Evolutionary conservation across 805 yeast genomes (phyloP), one percentile per base, ranked within the genome.

Genomic region (Komagataella populi): DNA sequence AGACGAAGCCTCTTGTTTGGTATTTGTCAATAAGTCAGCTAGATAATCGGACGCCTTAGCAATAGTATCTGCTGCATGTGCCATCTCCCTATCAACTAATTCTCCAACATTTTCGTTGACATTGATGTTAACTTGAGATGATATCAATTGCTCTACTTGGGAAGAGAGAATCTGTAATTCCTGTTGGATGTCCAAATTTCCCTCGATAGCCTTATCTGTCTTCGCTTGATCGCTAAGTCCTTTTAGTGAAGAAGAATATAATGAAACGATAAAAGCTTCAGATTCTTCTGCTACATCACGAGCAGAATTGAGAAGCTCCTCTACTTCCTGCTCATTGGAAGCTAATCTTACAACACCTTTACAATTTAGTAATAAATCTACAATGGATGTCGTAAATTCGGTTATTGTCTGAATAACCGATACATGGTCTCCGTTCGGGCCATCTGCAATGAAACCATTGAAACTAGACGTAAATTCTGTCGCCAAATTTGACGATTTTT

Each of bases 401-500:
- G 84, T 78, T 49, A 84, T 75, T 0, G 84, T 71, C 55, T 77
- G 75, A 55, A 87, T 81, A 23, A 84, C 75, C 48, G 70, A 70
- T 3, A 80, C 72, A 57, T 82, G 87, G 54, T 81, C 86, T 24
- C 81, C 76, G 50, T 74, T 71, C 50, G 78, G 79, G 5, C 91
- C 95, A 61, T 86, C 96, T 4, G 84, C 89, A 50, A 87, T 70
- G 59, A 78, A 83, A 50, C 78, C 74, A 62, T 83, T 86, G 70
- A 87, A 87, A 6, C 83, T 78, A 23, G 81, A 77, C 4, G 95
- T 85, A 64, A 89, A 87, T 45, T 84, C 90, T 5, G 90, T 86
- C 0, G 90, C 88, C 14, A 77, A 69, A 45, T 80, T 77, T 0
- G 87, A 77, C 17, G 84, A 75, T 55, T 81, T 76, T 61, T 89